Percentiles rank a stretch among this genome's conserved stretches.
phyloP scores from a whole-genome alignment of 192 early-diverging fungal species.

The Paraglomus brasilianum region DNA sequence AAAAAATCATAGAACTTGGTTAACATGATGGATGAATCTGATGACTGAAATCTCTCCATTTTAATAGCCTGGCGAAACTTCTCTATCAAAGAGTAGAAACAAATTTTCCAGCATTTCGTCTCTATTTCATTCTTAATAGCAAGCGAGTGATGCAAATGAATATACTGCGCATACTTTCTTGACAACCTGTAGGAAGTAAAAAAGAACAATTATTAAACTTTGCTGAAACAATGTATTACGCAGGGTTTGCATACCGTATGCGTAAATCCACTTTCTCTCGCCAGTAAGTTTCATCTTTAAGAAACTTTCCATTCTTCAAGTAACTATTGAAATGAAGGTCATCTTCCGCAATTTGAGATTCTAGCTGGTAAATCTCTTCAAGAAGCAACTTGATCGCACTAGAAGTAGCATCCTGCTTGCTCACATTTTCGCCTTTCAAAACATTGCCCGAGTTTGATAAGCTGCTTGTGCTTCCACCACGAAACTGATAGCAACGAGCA shows the following conservation, averaged over 20 bases:
- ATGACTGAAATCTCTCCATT: slow-evolving; percentile 24
- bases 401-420: neutral
- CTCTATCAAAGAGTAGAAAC: slow-evolving; percentile 52
- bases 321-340: neutral
- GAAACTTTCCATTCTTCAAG: neutral
- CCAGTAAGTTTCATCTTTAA: slow-evolving; percentile 20
- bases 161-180: slow-evolving; percentile 43
- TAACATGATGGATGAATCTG: slow-evolving; percentile 29
- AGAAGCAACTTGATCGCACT: neutral
- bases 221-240: neutral
- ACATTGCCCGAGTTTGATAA: neutral
- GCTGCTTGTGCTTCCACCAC: neutral
- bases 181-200: slow-evolving; percentile 35
- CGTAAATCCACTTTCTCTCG: slow-evolving; percentile 1
- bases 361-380: slow-evolving; percentile 2
- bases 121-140: slow-evolving; percentile 56
- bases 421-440: slow-evolving; percentile 3
- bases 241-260: neutral
- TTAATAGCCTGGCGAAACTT: slow-evolving; percentile 49
- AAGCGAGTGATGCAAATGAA: slow-evolving; percentile 45
- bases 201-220: neutral
- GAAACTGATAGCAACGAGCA: neutral
- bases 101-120: slow-evolving; percentile 54
- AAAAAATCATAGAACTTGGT: slow-evolving; percentile 47
- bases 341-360: neutral